Percentiles rank a stretch among this genome's conserved stretches.
Evolutionary conservation across 345 rosid species (phyloP).

Genomic region (Brassica cretica): DNA sequence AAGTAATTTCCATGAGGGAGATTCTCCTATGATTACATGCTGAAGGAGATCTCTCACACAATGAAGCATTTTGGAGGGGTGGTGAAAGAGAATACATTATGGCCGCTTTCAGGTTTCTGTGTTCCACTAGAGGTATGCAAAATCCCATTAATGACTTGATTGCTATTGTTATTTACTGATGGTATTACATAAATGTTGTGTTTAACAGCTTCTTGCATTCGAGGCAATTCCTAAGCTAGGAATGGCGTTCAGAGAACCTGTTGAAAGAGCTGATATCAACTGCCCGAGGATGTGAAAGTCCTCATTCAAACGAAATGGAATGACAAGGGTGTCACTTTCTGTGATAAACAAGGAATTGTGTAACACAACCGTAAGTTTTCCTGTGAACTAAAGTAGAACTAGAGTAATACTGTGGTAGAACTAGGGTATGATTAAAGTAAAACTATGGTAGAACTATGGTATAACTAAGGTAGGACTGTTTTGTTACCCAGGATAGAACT

Average conservation of each 20-base stretch:
- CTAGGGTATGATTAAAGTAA: no score
- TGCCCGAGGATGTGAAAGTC: not conserved
- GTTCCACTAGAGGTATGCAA: not conserved
- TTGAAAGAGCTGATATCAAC: not conserved
- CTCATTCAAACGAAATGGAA: not conserved
- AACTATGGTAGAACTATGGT: not conserved
- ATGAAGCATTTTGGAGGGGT: not conserved
- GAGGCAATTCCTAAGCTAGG: not conserved
- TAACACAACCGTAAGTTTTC: no score
- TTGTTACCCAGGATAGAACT: no score
- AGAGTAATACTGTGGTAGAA: not conserved
- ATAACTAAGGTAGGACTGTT: no score
- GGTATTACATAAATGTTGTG: not conserved
- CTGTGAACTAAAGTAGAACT: not conserved
- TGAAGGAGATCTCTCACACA: not conserved
- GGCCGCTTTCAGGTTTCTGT: not conserved
- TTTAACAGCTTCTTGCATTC: not conserved
- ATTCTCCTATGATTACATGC: not conserved
- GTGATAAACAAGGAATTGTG: no score
- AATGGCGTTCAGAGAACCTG: not conserved
- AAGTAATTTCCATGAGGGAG: no score
- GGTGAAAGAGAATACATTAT: not conserved
- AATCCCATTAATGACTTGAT: not conserved
- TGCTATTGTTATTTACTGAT: not conserved
- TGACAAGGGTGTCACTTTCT: not conserved